phyloP scores from a whole-genome alignment of 768 basidiomycete species.

The Podaxis carcinomalis region DNA sequence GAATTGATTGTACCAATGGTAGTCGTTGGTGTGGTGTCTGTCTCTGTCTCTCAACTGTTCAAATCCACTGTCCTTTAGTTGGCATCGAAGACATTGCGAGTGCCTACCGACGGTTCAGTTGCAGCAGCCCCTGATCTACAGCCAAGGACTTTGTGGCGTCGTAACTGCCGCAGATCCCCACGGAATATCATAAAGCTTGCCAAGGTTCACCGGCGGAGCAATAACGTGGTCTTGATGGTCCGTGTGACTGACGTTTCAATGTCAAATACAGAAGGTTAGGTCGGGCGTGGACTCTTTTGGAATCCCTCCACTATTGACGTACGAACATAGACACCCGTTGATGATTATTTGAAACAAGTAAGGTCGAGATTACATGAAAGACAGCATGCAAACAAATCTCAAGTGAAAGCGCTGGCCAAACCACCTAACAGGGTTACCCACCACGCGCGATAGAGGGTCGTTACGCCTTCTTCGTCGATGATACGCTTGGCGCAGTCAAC shows the following conservation, averaged over 20 bases:
- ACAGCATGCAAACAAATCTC: slow-evolving; percentile 11
- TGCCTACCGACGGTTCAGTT: background rate
- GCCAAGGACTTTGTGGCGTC: background rate
- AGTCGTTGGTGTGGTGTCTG: background rate
- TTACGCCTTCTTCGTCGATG: slow-evolving; percentile 73
- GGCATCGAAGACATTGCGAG: background rate
- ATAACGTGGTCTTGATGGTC: background rate
- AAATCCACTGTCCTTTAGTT: background rate
- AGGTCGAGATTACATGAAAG: background rate
- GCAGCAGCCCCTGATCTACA: background rate
- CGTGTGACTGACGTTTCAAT: background rate
- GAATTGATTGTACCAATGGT: too few relatives aligned
- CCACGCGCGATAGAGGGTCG: slow-evolving; percentile 77
- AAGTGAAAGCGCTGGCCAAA: slow-evolving; percentile 51
- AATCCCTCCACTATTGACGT: background rate
- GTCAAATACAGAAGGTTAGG: background rate
- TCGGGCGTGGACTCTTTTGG: background rate
- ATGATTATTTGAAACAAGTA: background rate
- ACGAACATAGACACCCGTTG: background rate
- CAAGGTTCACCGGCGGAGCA: background rate
- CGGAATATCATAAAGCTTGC: background rate
- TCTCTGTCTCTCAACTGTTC: background rate
- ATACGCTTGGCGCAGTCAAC: slow-evolving; percentile 75
- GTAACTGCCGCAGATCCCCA: background rate
- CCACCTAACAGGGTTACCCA: slow-evolving; percentile 74